phyloP scores from a whole-genome alignment of 1,284 basidiomycete species.

The Puccinia hordei region DNA sequence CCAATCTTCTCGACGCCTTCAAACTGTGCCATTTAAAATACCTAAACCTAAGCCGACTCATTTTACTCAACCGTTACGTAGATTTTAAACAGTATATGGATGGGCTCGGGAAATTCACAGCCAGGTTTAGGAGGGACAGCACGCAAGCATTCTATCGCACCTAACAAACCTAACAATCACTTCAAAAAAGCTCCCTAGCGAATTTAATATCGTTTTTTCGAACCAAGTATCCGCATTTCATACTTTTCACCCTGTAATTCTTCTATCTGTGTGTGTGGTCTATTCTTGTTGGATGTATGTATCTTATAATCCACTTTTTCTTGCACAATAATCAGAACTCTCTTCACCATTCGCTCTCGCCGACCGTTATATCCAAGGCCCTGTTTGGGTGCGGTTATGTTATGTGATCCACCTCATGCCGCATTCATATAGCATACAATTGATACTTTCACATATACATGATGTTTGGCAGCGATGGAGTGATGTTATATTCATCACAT shows the following conservation, averaged over 20 bases:
- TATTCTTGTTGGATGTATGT: not conserved
- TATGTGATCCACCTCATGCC: too few relatives aligned
- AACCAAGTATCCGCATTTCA: not conserved
- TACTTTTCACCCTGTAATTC: slow-evolving; percentile 6
- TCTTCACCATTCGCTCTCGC: too few relatives aligned
- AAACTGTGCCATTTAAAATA: slow-evolving; percentile 32
- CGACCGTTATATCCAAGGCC: too few relatives aligned
- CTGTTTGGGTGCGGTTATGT: too few relatives aligned
- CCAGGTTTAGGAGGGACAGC: not conserved
- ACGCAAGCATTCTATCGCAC: not conserved
- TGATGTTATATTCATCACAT: too few relatives aligned
- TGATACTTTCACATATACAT: too few relatives aligned
- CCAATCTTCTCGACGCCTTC: slow-evolving; percentile 20
- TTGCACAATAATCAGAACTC: too few relatives aligned
- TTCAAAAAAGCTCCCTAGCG: not conserved
- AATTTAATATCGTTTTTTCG: slow-evolving; percentile 10
- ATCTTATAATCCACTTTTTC: too few relatives aligned
- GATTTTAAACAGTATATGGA: not conserved
- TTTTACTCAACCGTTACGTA: not conserved
- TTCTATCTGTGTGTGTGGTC: not conserved
- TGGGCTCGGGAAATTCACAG: not conserved
- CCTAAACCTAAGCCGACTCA: slow-evolving; percentile 13
- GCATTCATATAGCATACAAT: too few relatives aligned
- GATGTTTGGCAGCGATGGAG: too few relatives aligned
- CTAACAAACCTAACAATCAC: not conserved